Conservation (phyloP, 179 eudicot genomes). For the Camellia oleifera region DNA sequence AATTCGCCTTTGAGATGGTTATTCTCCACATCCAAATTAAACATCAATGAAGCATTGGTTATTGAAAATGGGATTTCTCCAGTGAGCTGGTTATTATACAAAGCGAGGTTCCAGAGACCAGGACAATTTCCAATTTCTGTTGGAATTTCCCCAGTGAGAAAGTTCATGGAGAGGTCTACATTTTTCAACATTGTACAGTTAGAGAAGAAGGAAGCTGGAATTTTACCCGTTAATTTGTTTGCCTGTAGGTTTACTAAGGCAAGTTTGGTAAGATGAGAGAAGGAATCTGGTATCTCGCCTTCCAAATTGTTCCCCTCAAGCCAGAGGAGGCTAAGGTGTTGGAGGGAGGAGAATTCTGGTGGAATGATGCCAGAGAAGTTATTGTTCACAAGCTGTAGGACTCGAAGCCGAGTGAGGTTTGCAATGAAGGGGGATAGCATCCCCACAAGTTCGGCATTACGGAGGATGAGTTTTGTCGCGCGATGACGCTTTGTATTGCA, state of each 20-base stretch:
- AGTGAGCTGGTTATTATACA: conserved; percentile 29
- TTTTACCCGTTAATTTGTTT: conserved; percentile 27
- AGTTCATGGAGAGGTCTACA: conserved; percentile 33
- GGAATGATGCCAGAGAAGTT: conserved; percentile 30
- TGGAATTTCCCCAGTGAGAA: conserved; percentile 32
- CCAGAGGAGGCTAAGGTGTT: conserved; percentile 18
- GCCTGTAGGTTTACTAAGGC: conserved; percentile 13
- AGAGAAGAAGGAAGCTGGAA: conserved; percentile 33
- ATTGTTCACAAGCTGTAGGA: conserved; percentile 22
- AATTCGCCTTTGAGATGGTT: conserved; percentile 32
- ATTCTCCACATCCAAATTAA: conserved; percentile 29
- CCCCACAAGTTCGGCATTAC: conserved; percentile 22
- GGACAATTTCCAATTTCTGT: conserved; percentile 30
- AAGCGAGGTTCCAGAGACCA: conserved; percentile 26
- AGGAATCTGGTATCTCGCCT: conserved; percentile 33
- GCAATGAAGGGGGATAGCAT: conserved; percentile 31
- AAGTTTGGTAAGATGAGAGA: conserved; percentile 25
- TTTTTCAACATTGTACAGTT: conserved; percentile 32
- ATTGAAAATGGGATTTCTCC: conserved; percentile 38
- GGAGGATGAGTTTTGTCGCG: conserved; percentile 23
- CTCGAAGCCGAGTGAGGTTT: conserved; percentile 33
- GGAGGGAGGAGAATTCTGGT: conserved; percentile 26
- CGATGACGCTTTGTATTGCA: conserved; percentile 25
- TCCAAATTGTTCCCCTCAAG: conserved; percentile 26
- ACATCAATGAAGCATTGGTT: conserved; percentile 23